These are phyloP conservation scores for Diophrys appendiculata DNA, from an alignment of 73 alveolate genomes.

Conservation along the genomic window DNA sequence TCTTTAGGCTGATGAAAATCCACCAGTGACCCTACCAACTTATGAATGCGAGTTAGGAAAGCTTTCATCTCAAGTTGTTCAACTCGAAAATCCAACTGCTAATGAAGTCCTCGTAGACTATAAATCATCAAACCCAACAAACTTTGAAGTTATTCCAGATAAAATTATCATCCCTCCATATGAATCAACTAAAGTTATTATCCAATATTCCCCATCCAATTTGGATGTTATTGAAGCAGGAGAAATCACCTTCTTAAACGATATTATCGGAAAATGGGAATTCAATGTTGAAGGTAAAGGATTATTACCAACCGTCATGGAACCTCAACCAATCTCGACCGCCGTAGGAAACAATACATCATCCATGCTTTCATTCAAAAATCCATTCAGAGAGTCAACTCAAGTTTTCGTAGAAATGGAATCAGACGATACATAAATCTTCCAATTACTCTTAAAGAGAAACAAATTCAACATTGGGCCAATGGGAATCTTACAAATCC, in stretches of 20 bases:
- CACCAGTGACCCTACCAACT: constrained; percentile 76
- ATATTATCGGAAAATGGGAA: constrained; percentile 96
- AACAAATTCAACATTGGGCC: constrained; percentile 91
- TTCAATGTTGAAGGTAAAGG: constrained; percentile 94
- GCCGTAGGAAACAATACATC: constrained; percentile 95
- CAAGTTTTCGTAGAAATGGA: constrained; percentile 82
- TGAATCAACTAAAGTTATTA: constrained; percentile 76
- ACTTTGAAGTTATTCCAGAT: constrained; percentile 94
- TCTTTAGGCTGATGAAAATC: constrained; percentile 88
- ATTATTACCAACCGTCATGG: constrained; percentile 94
- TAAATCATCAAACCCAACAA: constrained; percentile 78
- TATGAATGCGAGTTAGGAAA: constrained; percentile 96
- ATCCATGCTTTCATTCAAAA: constrained; percentile 93
- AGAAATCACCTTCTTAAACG: constrained; percentile 77
- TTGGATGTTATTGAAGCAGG: constrained; percentile 89
- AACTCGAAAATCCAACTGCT: constrained; percentile 94
- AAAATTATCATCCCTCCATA: constrained; percentile 84
- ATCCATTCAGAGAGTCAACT: constrained; percentile 94
- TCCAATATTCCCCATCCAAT: constrained; percentile 92
- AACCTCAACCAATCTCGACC: constrained; percentile 88
- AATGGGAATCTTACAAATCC: constrained; percentile 81
- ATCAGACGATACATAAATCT: constrained; percentile 78
- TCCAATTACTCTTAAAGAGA: constrained; percentile 83
- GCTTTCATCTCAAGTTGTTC: constrained; percentile 80
- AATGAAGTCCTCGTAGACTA: constrained; percentile 86